A percentile compares a stretch with the other conserved stretches of the same genome.
Evolutionary conservation across 805 yeast species (phyloP).

Genomic region (Kazachstania bromeliacearum): DNA sequence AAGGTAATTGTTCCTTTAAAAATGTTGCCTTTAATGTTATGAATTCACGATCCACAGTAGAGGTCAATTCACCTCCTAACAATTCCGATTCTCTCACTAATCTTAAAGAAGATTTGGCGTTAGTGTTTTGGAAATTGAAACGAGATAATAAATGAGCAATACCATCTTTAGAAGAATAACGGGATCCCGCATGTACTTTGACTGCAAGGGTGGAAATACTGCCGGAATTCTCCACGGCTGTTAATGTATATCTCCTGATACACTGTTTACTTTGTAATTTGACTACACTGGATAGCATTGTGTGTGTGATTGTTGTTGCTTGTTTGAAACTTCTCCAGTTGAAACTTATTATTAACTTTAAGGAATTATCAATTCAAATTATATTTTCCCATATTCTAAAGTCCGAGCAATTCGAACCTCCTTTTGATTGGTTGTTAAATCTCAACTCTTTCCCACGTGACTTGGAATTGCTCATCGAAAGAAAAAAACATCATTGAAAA

Average conservation of each 20-base stretch:
- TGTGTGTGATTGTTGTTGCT: too few relatives aligned
- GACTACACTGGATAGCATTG: too few relatives aligned
- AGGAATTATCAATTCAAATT: too few relatives aligned
- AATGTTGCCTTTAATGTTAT: conserved; percentile 73
- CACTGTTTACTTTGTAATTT: too few relatives aligned
- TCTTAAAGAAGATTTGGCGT: conserved; percentile 78
- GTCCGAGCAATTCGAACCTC: too few relatives aligned
- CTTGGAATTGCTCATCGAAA: too few relatives aligned
- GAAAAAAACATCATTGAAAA: too few relatives aligned
- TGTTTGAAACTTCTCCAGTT: too few relatives aligned
- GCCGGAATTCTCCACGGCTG: conserved; percentile 1
- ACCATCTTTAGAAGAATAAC: conserved; percentile 63
- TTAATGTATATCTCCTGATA: conserved; percentile 1
- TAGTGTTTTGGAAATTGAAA: conserved; percentile 76
- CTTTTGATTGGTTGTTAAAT: too few relatives aligned
- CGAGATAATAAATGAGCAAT: conserved; percentile 76
- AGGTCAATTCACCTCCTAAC: conserved; percentile 71
- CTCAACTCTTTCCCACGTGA: too few relatives aligned
- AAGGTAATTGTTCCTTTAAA: conserved; percentile 82
- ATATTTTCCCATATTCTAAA: too few relatives aligned
- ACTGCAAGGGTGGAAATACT: conserved; percentile 59
- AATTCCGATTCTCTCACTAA: conserved; percentile 90
- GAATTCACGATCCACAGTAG: conserved; percentile 73
- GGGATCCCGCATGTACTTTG: conserved; percentile 80
- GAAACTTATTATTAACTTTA: too few relatives aligned